phyloP scores from a whole-genome alignment of 257 asterid species.

The Anisodus acutangulus region DNA sequence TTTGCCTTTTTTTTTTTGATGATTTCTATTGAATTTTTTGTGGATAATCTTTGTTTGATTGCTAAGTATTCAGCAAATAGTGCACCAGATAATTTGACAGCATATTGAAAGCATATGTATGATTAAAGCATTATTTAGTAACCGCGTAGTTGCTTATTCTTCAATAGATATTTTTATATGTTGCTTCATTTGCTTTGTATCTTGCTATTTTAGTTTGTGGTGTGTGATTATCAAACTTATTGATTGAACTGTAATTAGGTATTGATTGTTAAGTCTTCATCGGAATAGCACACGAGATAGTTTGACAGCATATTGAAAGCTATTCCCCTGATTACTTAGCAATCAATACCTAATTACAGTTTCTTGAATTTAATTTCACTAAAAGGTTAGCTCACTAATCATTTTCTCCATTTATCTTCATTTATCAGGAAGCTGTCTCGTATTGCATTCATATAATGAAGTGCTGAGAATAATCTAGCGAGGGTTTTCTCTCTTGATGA shows the following conservation, averaged over 20 bases:
- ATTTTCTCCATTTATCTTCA: not conserved
- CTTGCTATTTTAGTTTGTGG: not conserved
- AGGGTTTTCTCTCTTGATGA: slow-evolving; percentile 59
- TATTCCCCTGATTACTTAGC: not conserved
- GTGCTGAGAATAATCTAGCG: slow-evolving; percentile 23
- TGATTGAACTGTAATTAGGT: too few species aligned
- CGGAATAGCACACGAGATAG: not conserved
- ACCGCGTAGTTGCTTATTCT: too few species aligned
- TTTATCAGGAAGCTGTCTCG: slow-evolving; percentile 7
- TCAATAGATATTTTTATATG: not conserved
- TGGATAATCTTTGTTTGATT: not conserved
- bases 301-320: not conserved
- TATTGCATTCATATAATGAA: slow-evolving; percentile 21
- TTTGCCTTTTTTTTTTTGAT: too few species aligned
- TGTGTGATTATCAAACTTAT: too few species aligned
- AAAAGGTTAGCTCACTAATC: not conserved
- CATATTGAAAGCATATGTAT: not conserved
- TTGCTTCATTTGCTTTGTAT: not conserved
- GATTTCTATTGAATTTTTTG: too few species aligned
- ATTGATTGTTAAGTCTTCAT: not conserved
- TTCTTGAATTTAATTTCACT: slow-evolving; percentile 8
- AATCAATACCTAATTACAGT: not conserved
- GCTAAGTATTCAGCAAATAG: not conserved
- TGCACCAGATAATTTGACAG: not conserved
- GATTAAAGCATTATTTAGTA: not conserved